Evolutionary conservation across 2,329 filamentous ascomycete genomes (phyloP), one percentile per base, ranked within the genome.

Genomic region (Aschersonia sp.): DNA sequence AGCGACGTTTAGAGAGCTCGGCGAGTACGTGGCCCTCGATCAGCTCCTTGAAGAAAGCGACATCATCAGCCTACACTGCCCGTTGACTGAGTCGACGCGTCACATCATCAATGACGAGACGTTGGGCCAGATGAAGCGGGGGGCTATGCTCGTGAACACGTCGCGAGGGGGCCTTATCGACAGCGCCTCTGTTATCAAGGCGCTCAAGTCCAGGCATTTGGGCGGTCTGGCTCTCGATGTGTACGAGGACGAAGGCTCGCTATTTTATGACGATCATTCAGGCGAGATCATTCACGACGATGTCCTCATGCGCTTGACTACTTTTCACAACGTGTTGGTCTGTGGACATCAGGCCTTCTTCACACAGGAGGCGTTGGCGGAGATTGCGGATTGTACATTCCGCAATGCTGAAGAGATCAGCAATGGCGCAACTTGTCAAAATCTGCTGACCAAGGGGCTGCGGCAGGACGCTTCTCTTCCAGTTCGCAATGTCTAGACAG

Each of bases 271-370:
- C 54, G 80, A 84, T 53, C 77, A 80, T 56, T 81, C 77, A 4
- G 71, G 67, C 10, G 72, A 80, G 52, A 78, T 84, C 54, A 81
- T 84, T 52, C 68, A 83, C 45, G 81, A 85, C 56, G 80, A 84
- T 54, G 68, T 74, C 48, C 65, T 85, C 43, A 80, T 80, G 72
- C 72, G 80, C 4, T 62, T 85, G 52, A 76, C 80, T 63, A 83
- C 79, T 1, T 84, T 84, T 55, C 80, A 73, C 50, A 84, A 84
- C 52, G 80, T 82, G 3, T 60, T 85, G 43, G 65, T 85, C 50
- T 80, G 74, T 52, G 80, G 80, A 0, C 81, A 85, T 54, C 81
- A 84, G 65, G 81, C 77, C 1, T 85, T 84, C 63, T 81, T 85
- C 55, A 84, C 80, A 4, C 65, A 74, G 35, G 80, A 84, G 62